Evolutionary conservation across 2,329 filamentous ascomycete species (phyloP).

Genomic region (Metarhizium sp.): DNA sequence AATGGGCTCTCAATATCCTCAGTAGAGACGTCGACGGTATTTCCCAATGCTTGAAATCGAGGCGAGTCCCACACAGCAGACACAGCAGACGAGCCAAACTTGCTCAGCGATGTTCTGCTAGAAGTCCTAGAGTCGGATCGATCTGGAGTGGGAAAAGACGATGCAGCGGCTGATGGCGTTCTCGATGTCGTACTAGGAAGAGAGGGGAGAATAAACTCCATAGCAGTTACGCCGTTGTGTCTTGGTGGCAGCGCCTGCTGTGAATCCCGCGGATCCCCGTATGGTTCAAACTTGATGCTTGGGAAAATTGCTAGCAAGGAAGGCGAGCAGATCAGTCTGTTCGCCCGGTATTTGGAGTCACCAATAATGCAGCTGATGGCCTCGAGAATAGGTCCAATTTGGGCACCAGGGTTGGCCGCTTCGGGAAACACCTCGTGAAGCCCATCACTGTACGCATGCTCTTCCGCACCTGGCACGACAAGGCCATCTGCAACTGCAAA

Average conservation of each 20-base stretch:
- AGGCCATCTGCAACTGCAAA: slow-evolving; percentile 60
- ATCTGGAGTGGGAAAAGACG: slow-evolving; percentile 13
- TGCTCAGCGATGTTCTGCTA: slow-evolving; percentile 19
- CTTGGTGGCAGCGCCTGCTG: slow-evolving; percentile 24
- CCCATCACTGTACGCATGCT: slow-evolving; percentile 42
- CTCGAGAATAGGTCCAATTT: slow-evolving; percentile 62
- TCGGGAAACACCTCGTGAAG: slow-evolving; percentile 49
- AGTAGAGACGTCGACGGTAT: slow-evolving; percentile 23
- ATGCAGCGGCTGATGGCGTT: slow-evolving; percentile 14
- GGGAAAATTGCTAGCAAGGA: slow-evolving; percentile 62
- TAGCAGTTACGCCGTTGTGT: slow-evolving; percentile 31
- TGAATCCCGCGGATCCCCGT: slow-evolving; percentile 34
- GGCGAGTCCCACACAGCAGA: slow-evolving; percentile 22
- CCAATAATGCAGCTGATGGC: slow-evolving; percentile 69
- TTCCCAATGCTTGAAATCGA: slow-evolving; percentile 16
- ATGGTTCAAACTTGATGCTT: slow-evolving; percentile 41
- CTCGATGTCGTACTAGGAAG: slow-evolving; percentile 34
- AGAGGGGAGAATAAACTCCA: slow-evolving; percentile 57
- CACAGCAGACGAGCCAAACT: slow-evolving; percentile 17
- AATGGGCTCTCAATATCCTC: slow-evolving; percentile 62
- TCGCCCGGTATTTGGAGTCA: slow-evolving; percentile 69
- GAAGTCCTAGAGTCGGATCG: slow-evolving; percentile 19
- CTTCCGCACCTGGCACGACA: slow-evolving; percentile 56
- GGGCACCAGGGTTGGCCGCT: slow-evolving; percentile 48
- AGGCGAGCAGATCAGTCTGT: slow-evolving; percentile 59